phyloP scores from a whole-genome alignment of 371 early-diverging fungal species.

The Actinomortierella ambigua region DNA sequence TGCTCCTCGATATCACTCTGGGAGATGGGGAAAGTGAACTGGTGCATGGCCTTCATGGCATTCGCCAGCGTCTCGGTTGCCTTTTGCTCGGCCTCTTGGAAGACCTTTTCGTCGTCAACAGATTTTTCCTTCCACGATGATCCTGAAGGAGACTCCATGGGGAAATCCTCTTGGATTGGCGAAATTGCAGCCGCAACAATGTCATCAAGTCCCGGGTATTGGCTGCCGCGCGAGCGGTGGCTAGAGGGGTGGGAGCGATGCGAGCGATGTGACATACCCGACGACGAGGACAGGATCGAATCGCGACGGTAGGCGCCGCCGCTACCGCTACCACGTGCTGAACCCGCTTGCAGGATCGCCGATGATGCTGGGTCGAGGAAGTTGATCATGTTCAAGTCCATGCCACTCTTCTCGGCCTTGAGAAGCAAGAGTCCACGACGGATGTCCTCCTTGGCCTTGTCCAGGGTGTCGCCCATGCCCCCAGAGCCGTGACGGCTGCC shows the following conservation, averaged over 20 bases:
- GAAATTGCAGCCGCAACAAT: slow-evolving; percentile 24
- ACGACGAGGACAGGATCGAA: slow-evolving; percentile 37
- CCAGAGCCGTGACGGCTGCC: slow-evolving; percentile 40
- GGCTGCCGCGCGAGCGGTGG: slow-evolving; percentile 20
- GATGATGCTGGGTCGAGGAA: slow-evolving; percentile 51
- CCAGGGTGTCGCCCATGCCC: slow-evolving; percentile 58
- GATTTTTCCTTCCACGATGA: slow-evolving; percentile 27
- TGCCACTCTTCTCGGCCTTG: slow-evolving; percentile 44
- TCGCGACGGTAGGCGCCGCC: slow-evolving; percentile 26
- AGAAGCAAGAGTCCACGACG: slow-evolving; percentile 50
- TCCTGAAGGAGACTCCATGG: slow-evolving; percentile 14
- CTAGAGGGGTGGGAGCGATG: slow-evolving; percentile 1
- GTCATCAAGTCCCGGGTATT: slow-evolving; percentile 21
- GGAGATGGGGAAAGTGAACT: slow-evolving; percentile 37
- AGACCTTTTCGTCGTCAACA: slow-evolving; percentile 36
- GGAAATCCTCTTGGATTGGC: slow-evolving; percentile 28
- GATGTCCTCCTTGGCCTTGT: slow-evolving; percentile 68
- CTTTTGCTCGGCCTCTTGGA: slow-evolving; percentile 42
- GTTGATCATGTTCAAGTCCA: slow-evolving; percentile 40
- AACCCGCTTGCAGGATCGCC: slow-evolving; percentile 41
- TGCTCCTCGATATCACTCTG: slow-evolving; percentile 21
- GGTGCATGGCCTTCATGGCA: slow-evolving; percentile 44
- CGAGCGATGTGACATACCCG: slow-evolving; percentile 7
- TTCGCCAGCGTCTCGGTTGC: slow-evolving; percentile 40
- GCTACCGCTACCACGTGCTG: slow-evolving; percentile 49